Percentiles rank a stretch among this genome's conserved stretches.
Conservation (phyloP, 306 rosid genomes). For the Quercus mongolica region DNA sequence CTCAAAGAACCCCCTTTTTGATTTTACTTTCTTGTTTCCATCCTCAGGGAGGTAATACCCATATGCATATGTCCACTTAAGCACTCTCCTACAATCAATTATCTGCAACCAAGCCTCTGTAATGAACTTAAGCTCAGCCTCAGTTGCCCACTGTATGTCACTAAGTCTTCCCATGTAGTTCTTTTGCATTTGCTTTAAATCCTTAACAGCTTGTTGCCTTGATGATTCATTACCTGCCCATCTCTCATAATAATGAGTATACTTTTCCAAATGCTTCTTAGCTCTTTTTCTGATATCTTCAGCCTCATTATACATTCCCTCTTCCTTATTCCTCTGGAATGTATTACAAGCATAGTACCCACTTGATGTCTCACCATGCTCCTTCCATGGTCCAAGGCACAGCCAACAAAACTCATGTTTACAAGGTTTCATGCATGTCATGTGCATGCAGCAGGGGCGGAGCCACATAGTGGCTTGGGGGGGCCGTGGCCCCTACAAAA, state of each 20-base stretch:
- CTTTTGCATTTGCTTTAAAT: constrained; percentile 75
- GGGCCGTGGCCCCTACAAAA: too few relatives aligned
- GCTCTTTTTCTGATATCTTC: constrained; percentile 84
- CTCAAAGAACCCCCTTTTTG: constrained; percentile 58
- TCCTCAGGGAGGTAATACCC: constrained; percentile 78
- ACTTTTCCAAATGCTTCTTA: constrained; percentile 81
- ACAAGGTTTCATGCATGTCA: too few relatives aligned
- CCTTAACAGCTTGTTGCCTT: constrained; percentile 80
- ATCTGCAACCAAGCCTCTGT: constrained; percentile 92
- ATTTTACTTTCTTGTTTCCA: constrained; percentile 22
- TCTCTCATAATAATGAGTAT: constrained; percentile 87
- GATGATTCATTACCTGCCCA: constrained; percentile 93
- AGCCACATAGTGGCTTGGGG: too few relatives aligned
- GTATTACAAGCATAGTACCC: constrained; percentile 64
- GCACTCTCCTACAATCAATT: constrained; percentile 83
- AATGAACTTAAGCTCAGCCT: constrained; percentile 81
- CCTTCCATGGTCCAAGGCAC: not conserved
- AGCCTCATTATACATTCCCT: constrained; percentile 39
- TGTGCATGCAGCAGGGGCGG: too few relatives aligned
- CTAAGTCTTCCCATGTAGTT: constrained; percentile 72
- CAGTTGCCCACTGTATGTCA: constrained; percentile 75
- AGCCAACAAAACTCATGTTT: too few relatives aligned
- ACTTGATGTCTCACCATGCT: constrained; percentile 30
- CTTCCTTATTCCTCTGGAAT: constrained; percentile 46
- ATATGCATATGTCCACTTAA: constrained; percentile 92